Percentiles rank a stretch among this genome's conserved stretches.
Evolutionary conservation across 2,329 filamentous ascomycete species (phyloP).

Genomic region (Nothophoma quercina): DNA sequence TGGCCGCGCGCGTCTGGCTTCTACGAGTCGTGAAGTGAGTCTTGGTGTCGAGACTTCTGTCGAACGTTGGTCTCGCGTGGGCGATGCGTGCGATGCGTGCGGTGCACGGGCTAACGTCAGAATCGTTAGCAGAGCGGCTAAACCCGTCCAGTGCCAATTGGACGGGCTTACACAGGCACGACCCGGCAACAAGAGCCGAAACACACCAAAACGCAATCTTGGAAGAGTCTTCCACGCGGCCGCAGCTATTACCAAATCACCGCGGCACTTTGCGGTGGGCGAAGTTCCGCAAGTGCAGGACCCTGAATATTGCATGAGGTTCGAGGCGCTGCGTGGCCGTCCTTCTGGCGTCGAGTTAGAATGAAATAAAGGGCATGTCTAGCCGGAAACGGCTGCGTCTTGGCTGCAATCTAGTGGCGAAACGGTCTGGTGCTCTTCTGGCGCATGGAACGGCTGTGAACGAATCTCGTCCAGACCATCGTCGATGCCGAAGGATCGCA

Average conservation of each 20-base stretch:
- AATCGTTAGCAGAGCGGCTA: slow-evolving; percentile 8
- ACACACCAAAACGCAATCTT: not conserved
- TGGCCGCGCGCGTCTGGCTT: slow-evolving; percentile 12
- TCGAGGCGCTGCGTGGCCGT: not conserved
- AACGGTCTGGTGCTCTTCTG: not conserved
- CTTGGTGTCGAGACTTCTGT: not conserved
- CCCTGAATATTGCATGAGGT: not conserved
- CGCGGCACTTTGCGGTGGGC: not conserved
- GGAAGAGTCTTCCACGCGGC: not conserved
- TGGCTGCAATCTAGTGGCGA: slow-evolving; percentile 1
- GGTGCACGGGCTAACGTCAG: slow-evolving; percentile 10
- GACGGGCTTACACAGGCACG: not conserved
- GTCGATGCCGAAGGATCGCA: slow-evolving; percentile 14
- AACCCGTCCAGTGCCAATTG: not conserved
- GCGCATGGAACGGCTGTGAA: slow-evolving; percentile 6
- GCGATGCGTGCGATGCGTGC: not conserved
- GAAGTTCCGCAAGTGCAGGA: not conserved
- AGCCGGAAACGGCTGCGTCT: not conserved
- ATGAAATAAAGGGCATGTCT: not conserved
- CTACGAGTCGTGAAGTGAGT: slow-evolving; percentile 4
- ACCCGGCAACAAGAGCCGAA: not conserved
- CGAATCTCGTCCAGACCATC: slow-evolving; percentile 7
- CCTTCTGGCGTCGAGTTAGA: slow-evolving; percentile 1
- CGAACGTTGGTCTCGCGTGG: slow-evolving; percentile 7
- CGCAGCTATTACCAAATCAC: not conserved